Base-by-base conservation (phyloP, 306 rosid species). In the Sicyos baderoa region DNA sequence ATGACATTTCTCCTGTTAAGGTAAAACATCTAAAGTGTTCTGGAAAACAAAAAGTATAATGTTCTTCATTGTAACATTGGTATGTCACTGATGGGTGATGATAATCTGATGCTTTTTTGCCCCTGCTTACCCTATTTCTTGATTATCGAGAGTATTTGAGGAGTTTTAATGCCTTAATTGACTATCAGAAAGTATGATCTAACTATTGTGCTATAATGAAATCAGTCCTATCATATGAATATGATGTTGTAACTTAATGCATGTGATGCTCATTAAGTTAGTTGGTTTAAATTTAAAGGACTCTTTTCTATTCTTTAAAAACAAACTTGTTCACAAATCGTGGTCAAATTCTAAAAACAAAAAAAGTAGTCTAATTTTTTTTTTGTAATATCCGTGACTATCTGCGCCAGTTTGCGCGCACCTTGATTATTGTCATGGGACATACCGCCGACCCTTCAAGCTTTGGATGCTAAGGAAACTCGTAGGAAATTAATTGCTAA, bases 1-100 rank as follows among this genome's bases (percentile, higher is more conserved):
- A 91, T 63, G 96, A 91, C 79, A 81, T 91, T 75, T 88, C 96
- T 59, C 97, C 97, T 21, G 83, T 91, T 66, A 91, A 91, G 94
- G 97, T 91, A 45, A 37, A 22, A 66, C 55, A 66, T 47, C 4
- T 7, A 3, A 19, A 13, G 55, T 22, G 71, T 45, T 21, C 29
- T n/a, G 48, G 55, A 66, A 32, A 23, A 66, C 40, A 66, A 47
- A 47, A 21, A 12, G 1, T 21, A 42, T 19, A 62, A 5, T 63
- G 52, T 17, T 63, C 17, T 63, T 18, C 18, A 42, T 42, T 63
- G 32, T 63, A 42, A 62, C 40, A 11, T 10, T 62, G 68, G 51
- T 61, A 25, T 18, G 29, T 4, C 51, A 62, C 17, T 40, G 50
- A 10, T 62, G 68, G 68, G 68, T 9, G 29, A 63, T 63, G 69